A percentile compares a stretch with the other conserved stretches of the same genome.
Conservation (phyloP, 768 basidiomycete species). For the Daedaleopsis nitida region DNA sequence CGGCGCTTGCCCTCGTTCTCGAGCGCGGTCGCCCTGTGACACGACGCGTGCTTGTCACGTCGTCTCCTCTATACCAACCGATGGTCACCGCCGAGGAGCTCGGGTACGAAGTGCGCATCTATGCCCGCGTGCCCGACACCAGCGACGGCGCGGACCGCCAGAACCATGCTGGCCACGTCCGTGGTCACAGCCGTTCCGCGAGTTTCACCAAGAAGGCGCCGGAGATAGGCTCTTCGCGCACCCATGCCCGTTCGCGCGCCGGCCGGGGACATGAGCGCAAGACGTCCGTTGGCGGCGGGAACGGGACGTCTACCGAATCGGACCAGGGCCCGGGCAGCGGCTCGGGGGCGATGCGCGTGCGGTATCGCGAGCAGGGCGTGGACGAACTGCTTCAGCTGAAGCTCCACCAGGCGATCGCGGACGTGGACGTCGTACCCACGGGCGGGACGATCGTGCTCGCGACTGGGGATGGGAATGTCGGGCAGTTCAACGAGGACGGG, state of each 20-base stretch:
- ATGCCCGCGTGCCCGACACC: slow-evolving; percentile 68
- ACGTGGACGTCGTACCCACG: slow-evolving; percentile 60
- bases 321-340: slow-evolving; percentile 1
- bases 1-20: slow-evolving; percentile 73
- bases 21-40: slow-evolving; percentile 80
- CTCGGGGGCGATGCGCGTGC: slow-evolving; percentile 42
- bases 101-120: slow-evolving; percentile 75
- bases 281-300: slow-evolving; percentile 23
- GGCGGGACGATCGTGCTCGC: slow-evolving; percentile 86
- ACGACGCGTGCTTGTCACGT: slow-evolving; percentile 76
- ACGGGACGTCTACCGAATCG: slow-evolving; percentile 32
- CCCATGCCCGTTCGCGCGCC: slow-evolving; percentile 16
- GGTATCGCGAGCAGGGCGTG: slow-evolving; percentile 90
- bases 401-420: slow-evolving; percentile 82
- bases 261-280: slow-evolving; percentile 26
- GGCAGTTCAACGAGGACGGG: slow-evolving; percentile 91
- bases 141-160: slow-evolving; percentile 64
- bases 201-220: slow-evolving; percentile 18
- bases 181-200: neutral
- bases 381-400: slow-evolving; percentile 95
- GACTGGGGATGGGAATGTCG: slow-evolving; percentile 91
- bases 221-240: slow-evolving; percentile 18
- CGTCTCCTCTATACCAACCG: slow-evolving; percentile 82
- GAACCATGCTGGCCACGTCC: slow-evolving; percentile 4
- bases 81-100: slow-evolving; percentile 72